Conservation (phyloP, 2,329 filamentous ascomycete species). For the Cytospora piceicola region DNA sequence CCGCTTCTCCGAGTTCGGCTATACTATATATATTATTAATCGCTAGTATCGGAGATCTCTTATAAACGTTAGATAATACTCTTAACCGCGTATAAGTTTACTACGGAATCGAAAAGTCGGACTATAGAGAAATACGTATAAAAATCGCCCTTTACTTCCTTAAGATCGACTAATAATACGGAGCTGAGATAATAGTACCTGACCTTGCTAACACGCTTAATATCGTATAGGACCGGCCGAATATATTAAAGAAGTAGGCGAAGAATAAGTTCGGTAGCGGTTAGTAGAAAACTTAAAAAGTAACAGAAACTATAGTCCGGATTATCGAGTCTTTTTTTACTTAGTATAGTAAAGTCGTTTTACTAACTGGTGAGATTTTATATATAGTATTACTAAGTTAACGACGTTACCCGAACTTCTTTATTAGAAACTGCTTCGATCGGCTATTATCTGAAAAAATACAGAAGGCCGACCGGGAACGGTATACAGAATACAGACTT, state of each 20-base stretch:
- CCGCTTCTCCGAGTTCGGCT: too few relatives aligned
- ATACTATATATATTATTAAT: too few relatives aligned
- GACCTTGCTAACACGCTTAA: too few relatives aligned
- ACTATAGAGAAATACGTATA: too few relatives aligned
- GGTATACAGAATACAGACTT: not conserved
- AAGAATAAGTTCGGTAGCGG: not conserved
- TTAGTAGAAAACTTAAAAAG: not conserved
- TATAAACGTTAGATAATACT: too few relatives aligned
- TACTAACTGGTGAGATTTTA: not conserved
- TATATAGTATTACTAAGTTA: slow-evolving; percentile 3
- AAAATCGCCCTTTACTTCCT: too few relatives aligned
- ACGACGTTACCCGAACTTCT: not conserved
- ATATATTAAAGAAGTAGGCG: not conserved
- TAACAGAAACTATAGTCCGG: not conserved
- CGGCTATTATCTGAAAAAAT: not conserved
- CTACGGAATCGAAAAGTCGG: too few relatives aligned
- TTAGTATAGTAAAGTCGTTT: not conserved
- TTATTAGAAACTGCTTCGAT: not conserved
- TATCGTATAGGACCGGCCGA: not conserved
- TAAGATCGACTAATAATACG: too few relatives aligned
- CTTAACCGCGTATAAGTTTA: too few relatives aligned
- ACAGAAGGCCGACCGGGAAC: too few relatives aligned
- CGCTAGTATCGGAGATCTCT: too few relatives aligned
- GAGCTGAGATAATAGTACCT: too few relatives aligned
- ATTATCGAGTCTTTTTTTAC: not conserved